A percentile compares a stretch with the other conserved stretches of the same genome.
Evolutionary conservation across 2,329 filamentous ascomycete genomes (phyloP).

Genomic region (Aspergillus spinulosporus): DNA sequence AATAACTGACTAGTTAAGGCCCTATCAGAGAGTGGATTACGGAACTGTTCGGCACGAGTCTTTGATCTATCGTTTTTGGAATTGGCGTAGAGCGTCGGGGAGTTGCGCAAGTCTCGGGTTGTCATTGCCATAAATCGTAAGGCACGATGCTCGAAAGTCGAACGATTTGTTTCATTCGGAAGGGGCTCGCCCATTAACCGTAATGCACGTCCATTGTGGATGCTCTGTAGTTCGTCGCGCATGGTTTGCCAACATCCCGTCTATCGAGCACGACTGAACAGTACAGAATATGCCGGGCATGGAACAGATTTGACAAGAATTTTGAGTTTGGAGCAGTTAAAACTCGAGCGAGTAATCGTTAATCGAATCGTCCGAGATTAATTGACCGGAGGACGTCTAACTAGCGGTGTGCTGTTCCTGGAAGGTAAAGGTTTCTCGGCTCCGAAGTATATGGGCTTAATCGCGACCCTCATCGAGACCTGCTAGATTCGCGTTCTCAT

Average conservation of each 20-base stretch:
- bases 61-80: background rate
- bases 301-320: background rate
- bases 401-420: conserved; percentile 9
- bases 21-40: background rate
- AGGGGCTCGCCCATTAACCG: background rate
- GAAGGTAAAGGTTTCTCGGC: background rate
- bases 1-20: background rate
- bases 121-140: background rate
- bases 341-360: background rate
- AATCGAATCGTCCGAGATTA: background rate
- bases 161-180: conserved; percentile 9
- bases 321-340: background rate
- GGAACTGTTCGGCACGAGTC: background rate
- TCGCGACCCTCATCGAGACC: background rate
- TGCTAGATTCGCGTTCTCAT: background rate
- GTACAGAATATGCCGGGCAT: background rate
- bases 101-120: background rate
- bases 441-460: background rate
- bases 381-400: background rate
- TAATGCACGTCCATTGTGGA: background rate
- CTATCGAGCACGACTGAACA: no score
- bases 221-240: no score
- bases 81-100: background rate
- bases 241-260: background rate
- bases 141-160: background rate